Evolutionary conservation across 1,284 basidiomycete genomes (phyloP), one percentile per base, ranked within the genome.

Genomic region (Rhodotorula glutinis): DNA sequence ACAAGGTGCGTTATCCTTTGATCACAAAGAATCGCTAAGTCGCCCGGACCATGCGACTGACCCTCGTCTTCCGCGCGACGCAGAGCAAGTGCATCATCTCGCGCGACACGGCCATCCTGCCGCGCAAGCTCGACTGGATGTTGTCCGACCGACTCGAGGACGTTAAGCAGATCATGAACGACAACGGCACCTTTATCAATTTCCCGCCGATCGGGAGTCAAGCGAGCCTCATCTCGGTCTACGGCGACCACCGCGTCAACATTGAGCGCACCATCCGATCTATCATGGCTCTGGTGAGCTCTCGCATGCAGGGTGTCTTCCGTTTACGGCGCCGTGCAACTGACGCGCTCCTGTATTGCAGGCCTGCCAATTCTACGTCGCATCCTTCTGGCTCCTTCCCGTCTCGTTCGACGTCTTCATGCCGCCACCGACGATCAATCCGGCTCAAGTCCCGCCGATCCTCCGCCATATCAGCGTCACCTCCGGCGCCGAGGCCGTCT

Each of bases 71-170:
- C 5, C 10, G 33, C 27, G 72, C 14, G 73, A 44, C 53, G n/a
- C 76, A 95, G 93, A 89, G 88, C 78, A 95, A 96, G 78, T 85
- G 86, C 59, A 86, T 96, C 72, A 89, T 97, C 67, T 94, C 93
- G 25, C 84, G 93, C 70, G 93, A 98, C 77, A 92, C 92, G 7
- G 90, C 92, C 17, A 89, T 98, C 69, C 84, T 97, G 40, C 95
- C 96, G 47, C 88, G 95, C 71, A 98, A 98, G 80, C 83, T 98
- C 72, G 95, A 98, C 77, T 98, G 95, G 94, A 89, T 98, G 85
- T 87, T 98, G 64, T 89, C 89, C 25, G 92, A 98, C 79, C 87
- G 90, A 52, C 83, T 90, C 41, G 94, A 97, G 65, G 92, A 96
- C 73, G 82, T 98, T 73, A 91, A 88, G 78, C 84, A 86, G 29